Evolutionary conservation across 768 basidiomycete genomes (phyloP).

Genomic region (Macrolepiota fuliginosa): DNA sequence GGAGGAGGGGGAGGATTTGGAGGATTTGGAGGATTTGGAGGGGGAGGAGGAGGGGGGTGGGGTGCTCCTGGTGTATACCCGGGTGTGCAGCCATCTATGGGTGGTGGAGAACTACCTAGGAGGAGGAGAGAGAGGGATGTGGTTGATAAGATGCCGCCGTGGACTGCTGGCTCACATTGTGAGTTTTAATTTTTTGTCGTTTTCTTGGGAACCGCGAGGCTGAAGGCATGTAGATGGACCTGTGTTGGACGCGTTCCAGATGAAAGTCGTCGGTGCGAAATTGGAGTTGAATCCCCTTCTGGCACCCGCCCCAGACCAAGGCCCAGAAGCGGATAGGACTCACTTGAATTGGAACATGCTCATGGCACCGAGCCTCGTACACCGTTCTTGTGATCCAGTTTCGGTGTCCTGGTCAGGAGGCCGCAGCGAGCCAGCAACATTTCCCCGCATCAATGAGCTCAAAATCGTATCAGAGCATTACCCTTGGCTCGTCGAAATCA

Average conservation of each 20-base stretch:
- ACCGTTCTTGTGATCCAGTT: slow-evolving; percentile 57
- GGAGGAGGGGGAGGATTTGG: no score
- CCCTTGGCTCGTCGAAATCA: slow-evolving; percentile 78
- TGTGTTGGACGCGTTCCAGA: slow-evolving; percentile 61
- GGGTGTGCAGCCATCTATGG: not conserved
- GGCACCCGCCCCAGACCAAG: slow-evolving; percentile 37
- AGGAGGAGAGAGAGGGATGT: slow-evolving; percentile 4
- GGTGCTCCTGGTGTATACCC: not conserved
- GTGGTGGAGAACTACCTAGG: not conserved
- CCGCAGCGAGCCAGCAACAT: slow-evolving; percentile 66
- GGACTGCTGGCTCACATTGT: slow-evolving; percentile 12
- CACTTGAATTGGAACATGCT: slow-evolving; percentile 77
- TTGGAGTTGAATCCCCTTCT: slow-evolving; percentile 64
- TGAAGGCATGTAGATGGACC: slow-evolving; percentile 34
- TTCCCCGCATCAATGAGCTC: slow-evolving; percentile 62
- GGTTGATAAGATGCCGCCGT: slow-evolving; percentile 6
- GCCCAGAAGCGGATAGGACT: slow-evolving; percentile 37
- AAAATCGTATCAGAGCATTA: slow-evolving; percentile 56
- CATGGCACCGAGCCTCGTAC: slow-evolving; percentile 56
- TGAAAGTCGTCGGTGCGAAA: slow-evolving; percentile 44
- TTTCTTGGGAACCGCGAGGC: not conserved
- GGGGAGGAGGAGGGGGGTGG: not conserved
- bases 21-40: not conserved
- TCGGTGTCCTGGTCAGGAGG: slow-evolving; percentile 67
- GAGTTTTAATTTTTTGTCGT: not conserved